These are phyloP conservation scores for Rossbeevera mucosa DNA, from an alignment of 768 basidiomycete species.

Conservation along the genomic window DNA sequence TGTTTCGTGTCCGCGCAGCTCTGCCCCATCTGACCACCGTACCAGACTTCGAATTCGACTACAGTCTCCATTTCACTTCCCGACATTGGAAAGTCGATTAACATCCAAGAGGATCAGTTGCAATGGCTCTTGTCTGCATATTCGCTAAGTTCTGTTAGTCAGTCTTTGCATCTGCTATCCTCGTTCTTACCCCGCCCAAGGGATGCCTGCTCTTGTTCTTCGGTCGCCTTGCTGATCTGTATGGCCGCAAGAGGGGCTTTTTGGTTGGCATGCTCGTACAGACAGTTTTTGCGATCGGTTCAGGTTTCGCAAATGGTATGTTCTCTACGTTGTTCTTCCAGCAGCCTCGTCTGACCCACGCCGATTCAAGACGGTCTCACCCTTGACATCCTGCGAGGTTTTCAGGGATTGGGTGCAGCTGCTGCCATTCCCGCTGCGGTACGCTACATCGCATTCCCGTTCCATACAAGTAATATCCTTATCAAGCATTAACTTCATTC, in stretches of 20 bases:
- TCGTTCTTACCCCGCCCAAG: slow-evolving; percentile 34
- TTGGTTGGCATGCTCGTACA: slow-evolving; percentile 53
- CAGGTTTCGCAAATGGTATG: slow-evolving; percentile 58
- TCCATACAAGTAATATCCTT: background rate
- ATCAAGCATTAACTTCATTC: background rate
- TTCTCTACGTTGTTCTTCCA: background rate
- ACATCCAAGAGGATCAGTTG: slow-evolving; percentile 46
- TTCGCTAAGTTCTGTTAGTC: slow-evolving; percentile 58
- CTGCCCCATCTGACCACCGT: slow-evolving; percentile 1
- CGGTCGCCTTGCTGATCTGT: slow-evolving; percentile 76
- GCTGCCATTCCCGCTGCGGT: slow-evolving; percentile 73
- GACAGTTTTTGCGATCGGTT: slow-evolving; percentile 54
- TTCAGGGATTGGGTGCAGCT: slow-evolving; percentile 79
- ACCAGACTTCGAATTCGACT: slow-evolving; percentile 34
- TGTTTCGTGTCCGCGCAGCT: slow-evolving; percentile 4
- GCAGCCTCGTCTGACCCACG: background rate
- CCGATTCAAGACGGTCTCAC: slow-evolving; percentile 47
- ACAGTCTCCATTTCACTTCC: slow-evolving; percentile 50
- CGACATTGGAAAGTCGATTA: slow-evolving; percentile 45
- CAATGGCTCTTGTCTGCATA: slow-evolving; percentile 71
- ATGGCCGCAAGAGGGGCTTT: slow-evolving; percentile 70
- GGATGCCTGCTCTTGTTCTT: slow-evolving; percentile 74
- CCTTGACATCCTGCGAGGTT: slow-evolving; percentile 66
- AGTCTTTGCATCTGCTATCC: background rate
- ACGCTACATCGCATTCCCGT: slow-evolving; percentile 19